These are phyloP conservation scores for Pycnococcus provasolii DNA, from an alignment of 139 green algal species.

Conservation along the genomic window DNA sequence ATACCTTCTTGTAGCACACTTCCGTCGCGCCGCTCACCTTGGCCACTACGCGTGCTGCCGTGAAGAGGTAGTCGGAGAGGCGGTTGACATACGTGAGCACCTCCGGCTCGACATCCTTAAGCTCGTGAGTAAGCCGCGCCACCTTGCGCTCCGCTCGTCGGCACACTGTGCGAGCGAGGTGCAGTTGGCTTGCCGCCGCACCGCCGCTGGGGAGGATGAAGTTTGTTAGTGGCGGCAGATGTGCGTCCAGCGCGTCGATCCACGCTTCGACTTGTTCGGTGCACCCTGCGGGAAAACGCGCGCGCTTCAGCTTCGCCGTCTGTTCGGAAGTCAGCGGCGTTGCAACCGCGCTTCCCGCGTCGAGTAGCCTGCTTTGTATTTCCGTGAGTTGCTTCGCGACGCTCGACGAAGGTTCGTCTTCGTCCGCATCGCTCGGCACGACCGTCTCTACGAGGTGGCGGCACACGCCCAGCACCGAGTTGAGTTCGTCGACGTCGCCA, in stretches of 20 bases:
- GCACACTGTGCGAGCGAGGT: slow-evolving; percentile 68
- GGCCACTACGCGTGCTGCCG: slow-evolving; percentile 56
- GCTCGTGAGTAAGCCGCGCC: slow-evolving; percentile 42
- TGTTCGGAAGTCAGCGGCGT: slow-evolving; percentile 53
- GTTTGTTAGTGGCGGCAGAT: slow-evolving; percentile 65
- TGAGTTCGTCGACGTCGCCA: slow-evolving; percentile 90
- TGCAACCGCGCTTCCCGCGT: slow-evolving; percentile 79
- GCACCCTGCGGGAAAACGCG: slow-evolving; percentile 42
- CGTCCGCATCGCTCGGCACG: neutral
- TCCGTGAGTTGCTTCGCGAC: slow-evolving; percentile 45
- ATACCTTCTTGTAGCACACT: slow-evolving; percentile 27
- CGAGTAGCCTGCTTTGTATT: slow-evolving; percentile 82
- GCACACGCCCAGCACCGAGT: slow-evolving; percentile 50
- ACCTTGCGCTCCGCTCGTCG: slow-evolving; percentile 74
- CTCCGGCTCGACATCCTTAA: slow-evolving; percentile 9
- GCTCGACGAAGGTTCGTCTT: neutral
- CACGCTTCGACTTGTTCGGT: slow-evolving; percentile 58
- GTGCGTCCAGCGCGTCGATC: slow-evolving; percentile 71
- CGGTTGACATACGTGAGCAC: slow-evolving; percentile 76
- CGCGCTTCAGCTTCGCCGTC: slow-evolving; percentile 50
- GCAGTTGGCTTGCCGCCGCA: slow-evolving; percentile 42
- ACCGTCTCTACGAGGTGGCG: slow-evolving; percentile 2
- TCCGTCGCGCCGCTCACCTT: slow-evolving; percentile 7
- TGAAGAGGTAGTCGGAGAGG: slow-evolving; percentile 94
- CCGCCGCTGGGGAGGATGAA: slow-evolving; percentile 88